Base-by-base conservation (phyloP, 345 rosid species). In the Odontarrhena argentea region DNA sequence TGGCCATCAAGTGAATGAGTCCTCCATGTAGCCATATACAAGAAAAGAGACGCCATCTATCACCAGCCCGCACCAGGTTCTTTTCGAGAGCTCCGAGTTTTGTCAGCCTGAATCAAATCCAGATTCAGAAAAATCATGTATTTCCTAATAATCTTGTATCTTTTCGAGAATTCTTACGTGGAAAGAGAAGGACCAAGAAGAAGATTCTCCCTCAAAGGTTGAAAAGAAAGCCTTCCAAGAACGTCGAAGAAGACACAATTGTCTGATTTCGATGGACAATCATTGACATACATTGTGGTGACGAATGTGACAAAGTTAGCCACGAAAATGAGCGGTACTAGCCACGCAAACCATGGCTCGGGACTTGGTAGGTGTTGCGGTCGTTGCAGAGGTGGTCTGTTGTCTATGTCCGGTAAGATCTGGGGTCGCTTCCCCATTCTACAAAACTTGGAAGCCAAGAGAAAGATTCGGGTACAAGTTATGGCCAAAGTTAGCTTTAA, bases 21-120 rank as follows among this genome's bases (percentile, higher is more conserved):
- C 97, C 99, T 0, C 89, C 96, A 44, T 94, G 97, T 63, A 91
- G 85, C 99, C 97, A 91, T 67, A 88, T 82, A 67, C 91, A 88
- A 36, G 92, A 77, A 1, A 89, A 12, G 4, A 94, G 88, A 18
- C 96, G 87, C 97, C 96, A 94, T 26, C 67, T 70, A 76, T 91
- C 81, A 61, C 83, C 78, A 13, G 65, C 57, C 48, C 77, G 77
- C 35, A 88, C 88, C 13, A 74, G 81, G 50, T 63, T 57, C 76
- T 84, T 74, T 6, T 88, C 78, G 15, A 94, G 84, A 42, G 90
- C 97, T 64, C 99, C 99, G 43, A 88, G 80, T 44, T 63, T 68
- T 53, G 67, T 79, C 82, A 91, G 76, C 85, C 97, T 91, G 77
- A n/a, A 38, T 51, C 65, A 61, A 32, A 32, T 32, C 36, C 6